A percentile compares a stretch with the other conserved stretches of the same genome.
These are phyloP conservation scores for Diaporthe humulicola DNA, from an alignment of 2,329 filamentous ascomycete genomes.

Conservation along the genomic window DNA sequence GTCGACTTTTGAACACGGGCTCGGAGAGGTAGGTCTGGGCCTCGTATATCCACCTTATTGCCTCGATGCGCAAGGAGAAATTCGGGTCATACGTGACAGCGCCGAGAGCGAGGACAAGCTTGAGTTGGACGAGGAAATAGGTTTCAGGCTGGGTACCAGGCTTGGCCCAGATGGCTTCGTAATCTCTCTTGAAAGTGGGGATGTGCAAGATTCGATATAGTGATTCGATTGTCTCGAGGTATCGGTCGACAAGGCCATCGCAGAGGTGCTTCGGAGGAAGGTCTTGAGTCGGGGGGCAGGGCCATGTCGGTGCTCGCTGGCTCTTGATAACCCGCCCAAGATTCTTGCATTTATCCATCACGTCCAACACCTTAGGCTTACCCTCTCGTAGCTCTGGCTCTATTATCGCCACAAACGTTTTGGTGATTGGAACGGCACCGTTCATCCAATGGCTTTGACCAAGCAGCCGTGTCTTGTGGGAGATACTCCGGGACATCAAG, in stretches of 20 bases:
- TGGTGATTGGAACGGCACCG: neutral
- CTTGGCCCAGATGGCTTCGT: slow-evolving; percentile 61
- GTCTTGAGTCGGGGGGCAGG: slow-evolving; percentile 54
- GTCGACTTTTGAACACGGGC: slow-evolving; percentile 61
- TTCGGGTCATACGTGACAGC: slow-evolving; percentile 60
- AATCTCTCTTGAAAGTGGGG: slow-evolving; percentile 68
- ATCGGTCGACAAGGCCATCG: slow-evolving; percentile 65
- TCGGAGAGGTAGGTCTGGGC: slow-evolving; percentile 64
- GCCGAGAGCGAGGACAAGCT: slow-evolving; percentile 67
- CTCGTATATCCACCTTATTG: slow-evolving; percentile 65
- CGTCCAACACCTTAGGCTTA: slow-evolving; percentile 40
- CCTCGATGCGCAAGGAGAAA: slow-evolving; percentile 57
- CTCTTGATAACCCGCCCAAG: slow-evolving; percentile 57
- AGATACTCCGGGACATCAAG: slow-evolving; percentile 25
- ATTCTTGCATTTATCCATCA: slow-evolving; percentile 56
- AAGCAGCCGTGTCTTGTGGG: slow-evolving; percentile 38
- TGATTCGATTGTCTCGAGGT: slow-evolving; percentile 69
- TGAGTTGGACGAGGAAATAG: slow-evolving; percentile 65
- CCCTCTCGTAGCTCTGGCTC: slow-evolving; percentile 8
- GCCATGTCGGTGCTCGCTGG: slow-evolving; percentile 52
- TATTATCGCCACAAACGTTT: slow-evolving; percentile 4
- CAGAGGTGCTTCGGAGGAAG: slow-evolving; percentile 57
- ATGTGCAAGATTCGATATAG: slow-evolving; percentile 70
- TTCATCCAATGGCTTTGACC: slow-evolving; percentile 39
- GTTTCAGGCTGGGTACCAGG: slow-evolving; percentile 50